phyloP scores from a whole-genome alignment of 352 stramenopile species.

The Phytopythium kandeliae region DNA sequence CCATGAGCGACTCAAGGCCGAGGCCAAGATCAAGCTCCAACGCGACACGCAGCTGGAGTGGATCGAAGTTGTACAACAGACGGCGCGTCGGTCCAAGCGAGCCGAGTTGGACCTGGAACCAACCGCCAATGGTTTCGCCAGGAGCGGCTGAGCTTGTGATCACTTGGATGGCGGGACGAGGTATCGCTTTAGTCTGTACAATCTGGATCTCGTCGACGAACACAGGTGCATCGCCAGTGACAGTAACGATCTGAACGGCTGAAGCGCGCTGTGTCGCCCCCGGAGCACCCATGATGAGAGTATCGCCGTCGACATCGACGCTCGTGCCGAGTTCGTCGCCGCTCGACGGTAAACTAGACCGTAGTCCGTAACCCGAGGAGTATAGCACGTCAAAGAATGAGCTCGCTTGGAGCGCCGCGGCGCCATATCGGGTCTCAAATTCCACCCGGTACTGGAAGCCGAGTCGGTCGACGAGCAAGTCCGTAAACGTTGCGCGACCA shows the following conservation, averaged over 20 bases:
- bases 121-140: conserved; percentile 61
- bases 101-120: conserved; percentile 61
- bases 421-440: conserved; percentile 41
- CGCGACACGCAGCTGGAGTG: conserved; percentile 53
- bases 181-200: conserved; percentile 41
- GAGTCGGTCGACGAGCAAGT: conserved; percentile 69
- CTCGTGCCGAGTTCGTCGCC: conserved; percentile 54
- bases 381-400: conserved; percentile 64
- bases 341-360: conserved; percentile 47
- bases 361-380: conserved; percentile 62
- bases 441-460: conserved; percentile 61
- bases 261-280: conserved; percentile 48
- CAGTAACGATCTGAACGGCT: conserved; percentile 67
- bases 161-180: conserved; percentile 60
- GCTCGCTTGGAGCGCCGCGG: conserved; percentile 37
- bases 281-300: conserved; percentile 61
- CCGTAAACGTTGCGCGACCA: conserved; percentile 49
- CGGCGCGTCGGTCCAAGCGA: conserved; percentile 47
- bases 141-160: conserved; percentile 60
- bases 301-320: conserved; percentile 62
- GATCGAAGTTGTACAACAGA: conserved; percentile 66
- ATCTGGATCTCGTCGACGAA: conserved; percentile 76
- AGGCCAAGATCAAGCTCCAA: conserved; percentile 78
- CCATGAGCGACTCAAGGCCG: conserved; percentile 42
- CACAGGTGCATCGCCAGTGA: conserved; percentile 32